Base-by-base conservation (phyloP, 2,329 filamentous ascomycete species). In the Stemphylium beticola region DNA sequence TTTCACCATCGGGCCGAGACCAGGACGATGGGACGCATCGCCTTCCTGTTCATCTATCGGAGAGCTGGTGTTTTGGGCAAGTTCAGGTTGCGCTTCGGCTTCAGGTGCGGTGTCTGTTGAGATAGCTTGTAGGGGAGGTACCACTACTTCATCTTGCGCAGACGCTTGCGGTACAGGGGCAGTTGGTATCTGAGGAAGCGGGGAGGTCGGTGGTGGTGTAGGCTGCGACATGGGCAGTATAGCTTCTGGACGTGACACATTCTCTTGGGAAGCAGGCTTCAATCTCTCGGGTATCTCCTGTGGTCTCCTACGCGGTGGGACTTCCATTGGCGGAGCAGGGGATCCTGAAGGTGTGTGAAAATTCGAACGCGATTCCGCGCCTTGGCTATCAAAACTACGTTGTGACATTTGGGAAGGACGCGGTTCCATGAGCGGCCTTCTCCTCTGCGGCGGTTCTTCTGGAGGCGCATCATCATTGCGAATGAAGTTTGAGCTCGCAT, bases 1-100 rank as follows among this genome's bases (percentile, higher is more conserved):
- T 75, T 91, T 93, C 66, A 97, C 89, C 93, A 96, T 96, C 2
- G 92, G 91, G 0, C 92, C 92, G 6, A 96, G 82, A 1, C 92
- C 92, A 15, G 92, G 91, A n/a, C 91, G 81, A 61, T 82, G 79
- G 26, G 76, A 74, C 42, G 81, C 83, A 31, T 83, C 81, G 39
- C 83, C 82, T 24, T 83, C 83, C 74, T 76, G 81, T 81, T 72
- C 52, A 14, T 66, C 61, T 5, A 56, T 48, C 80, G 83, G 26
- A 72, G 78, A 31, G 75, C 69, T 18, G 74, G 76, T 20, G 83
- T 81, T 58, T 76, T 77, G 42, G 9, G 57, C 37, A 8, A 48
- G 20, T 22, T 26, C 32, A 12, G 20, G 37, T 33, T 41, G 45
- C 14, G 29, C n/a, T 34, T 32, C 36, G 34, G 18, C n/a, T 29